Conservation (phyloP, 202 grass and related monocot species). For the Digitaria exilis region DNA sequence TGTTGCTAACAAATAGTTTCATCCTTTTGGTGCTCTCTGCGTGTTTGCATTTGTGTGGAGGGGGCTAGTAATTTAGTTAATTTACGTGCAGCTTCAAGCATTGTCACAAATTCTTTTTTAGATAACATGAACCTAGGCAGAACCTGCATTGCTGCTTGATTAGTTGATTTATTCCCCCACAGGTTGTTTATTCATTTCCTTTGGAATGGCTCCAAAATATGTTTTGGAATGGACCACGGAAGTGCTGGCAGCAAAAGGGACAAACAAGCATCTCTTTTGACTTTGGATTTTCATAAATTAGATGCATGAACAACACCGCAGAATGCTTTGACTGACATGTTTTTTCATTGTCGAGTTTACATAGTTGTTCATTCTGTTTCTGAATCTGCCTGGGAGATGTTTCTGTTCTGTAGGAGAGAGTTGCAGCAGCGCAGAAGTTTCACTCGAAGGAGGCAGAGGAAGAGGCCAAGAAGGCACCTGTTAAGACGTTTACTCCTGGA, state of each 20-base stretch:
- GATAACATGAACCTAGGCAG: slow-evolving; percentile 24
- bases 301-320: slow-evolving; percentile 37
- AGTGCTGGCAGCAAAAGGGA: slow-evolving; percentile 48
- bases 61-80: slow-evolving; percentile 3
- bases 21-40: not conserved
- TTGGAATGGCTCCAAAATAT: slow-evolving; percentile 54
- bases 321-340: slow-evolving; percentile 31
- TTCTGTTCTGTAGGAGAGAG: slow-evolving; percentile 78
- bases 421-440: slow-evolving; percentile 74
- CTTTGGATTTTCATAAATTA: slow-evolving; percentile 39
- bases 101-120: not conserved
- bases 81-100: not conserved
- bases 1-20: not conserved
- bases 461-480: slow-evolving; percentile 79
- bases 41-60: not conserved
- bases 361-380: slow-evolving; percentile 13
- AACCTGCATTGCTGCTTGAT: slow-evolving; percentile 56
- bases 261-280: slow-evolving; percentile 39
- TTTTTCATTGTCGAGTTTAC: not conserved
- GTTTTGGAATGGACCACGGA: slow-evolving; percentile 48
- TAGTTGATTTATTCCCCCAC: slow-evolving; percentile 56
- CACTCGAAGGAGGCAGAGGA: slow-evolving; percentile 94
- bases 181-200: slow-evolving; percentile 54
- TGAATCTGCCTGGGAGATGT: slow-evolving; percentile 34
- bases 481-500: slow-evolving; percentile 76